These are phyloP conservation scores for Rubus parviflorus DNA, from an alignment of 306 rosid species.

Conservation along the genomic window DNA sequence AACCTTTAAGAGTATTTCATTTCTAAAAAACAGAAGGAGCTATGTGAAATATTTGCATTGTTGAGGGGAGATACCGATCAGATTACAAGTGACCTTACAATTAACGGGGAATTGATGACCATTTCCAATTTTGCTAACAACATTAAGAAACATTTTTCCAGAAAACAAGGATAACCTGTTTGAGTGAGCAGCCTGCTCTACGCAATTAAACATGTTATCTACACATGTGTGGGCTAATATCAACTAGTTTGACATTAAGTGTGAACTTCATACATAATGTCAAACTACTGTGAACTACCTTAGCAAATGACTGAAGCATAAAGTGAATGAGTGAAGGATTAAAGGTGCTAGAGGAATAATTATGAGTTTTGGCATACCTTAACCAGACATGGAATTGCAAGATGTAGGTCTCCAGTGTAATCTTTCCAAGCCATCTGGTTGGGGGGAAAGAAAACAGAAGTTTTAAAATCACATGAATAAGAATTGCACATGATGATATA, in stretches of 20 bases:
- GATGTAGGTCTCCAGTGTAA: constrained; percentile 94
- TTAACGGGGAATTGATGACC: background rate
- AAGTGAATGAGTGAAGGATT: background rate
- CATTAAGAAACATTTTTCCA: background rate
- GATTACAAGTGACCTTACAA: background rate
- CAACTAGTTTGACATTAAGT: background rate
- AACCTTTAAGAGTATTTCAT: background rate
- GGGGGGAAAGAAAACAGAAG: background rate
- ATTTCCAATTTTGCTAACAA: background rate
- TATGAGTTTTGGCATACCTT: constrained; percentile 53
- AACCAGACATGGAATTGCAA: constrained; percentile 97
- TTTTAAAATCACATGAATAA: constrained; percentile 12
- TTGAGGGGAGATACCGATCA: background rate
- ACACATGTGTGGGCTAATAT: background rate
- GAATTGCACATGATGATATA: constrained; percentile 9
- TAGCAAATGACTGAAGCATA: constrained; percentile 15
- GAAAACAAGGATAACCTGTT: background rate
- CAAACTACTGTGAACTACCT: background rate
- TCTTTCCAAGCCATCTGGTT: constrained; percentile 95
- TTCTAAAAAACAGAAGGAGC: background rate
- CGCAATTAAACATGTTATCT: background rate
- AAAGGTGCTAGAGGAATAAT: constrained; percentile 4
- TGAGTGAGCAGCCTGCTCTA: background rate
- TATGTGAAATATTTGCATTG: background rate
- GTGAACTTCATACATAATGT: background rate